Evolutionary conservation across 108 stramenopile genomes (phyloP).

Genomic region (Cylindrotheca fusiformis): DNA sequence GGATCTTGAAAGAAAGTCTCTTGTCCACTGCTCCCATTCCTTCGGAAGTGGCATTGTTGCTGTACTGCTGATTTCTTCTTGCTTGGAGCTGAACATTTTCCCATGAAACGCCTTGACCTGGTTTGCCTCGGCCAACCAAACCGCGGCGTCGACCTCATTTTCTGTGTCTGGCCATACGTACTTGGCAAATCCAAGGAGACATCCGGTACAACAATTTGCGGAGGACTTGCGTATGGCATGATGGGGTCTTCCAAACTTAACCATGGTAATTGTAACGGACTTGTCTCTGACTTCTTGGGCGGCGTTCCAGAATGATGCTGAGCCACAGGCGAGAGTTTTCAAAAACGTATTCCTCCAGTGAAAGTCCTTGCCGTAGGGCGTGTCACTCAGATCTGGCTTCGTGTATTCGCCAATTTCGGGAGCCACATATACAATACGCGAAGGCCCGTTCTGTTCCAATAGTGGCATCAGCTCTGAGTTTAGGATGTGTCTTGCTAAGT

Average conservation of each 20-base stretch:
- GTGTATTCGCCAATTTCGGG: not conserved
- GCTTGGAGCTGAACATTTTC: slow-evolving; percentile 1
- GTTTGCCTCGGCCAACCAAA: slow-evolving; percentile 6
- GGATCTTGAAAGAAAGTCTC: slow-evolving; percentile 9
- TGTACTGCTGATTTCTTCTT: not conserved
- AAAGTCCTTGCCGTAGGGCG: slow-evolving; percentile 17
- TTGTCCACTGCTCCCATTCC: slow-evolving; percentile 22
- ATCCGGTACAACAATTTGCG: slow-evolving; percentile 5
- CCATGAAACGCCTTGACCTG: slow-evolving; percentile 4
- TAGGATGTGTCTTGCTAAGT: slow-evolving; percentile 9
- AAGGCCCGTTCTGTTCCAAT: slow-evolving; percentile 5
- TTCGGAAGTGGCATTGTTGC: not conserved
- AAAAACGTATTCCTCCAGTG: not conserved
- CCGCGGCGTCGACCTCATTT: slow-evolving; percentile 3
- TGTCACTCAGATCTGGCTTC: slow-evolving; percentile 3
- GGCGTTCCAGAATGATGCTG: slow-evolving; percentile 1
- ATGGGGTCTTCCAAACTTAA: slow-evolving; percentile 1
- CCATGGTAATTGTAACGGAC: slow-evolving; percentile 1
- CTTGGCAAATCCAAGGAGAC: slow-evolving; percentile 13
- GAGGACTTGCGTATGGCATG: slow-evolving; percentile 1
- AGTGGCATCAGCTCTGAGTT: slow-evolving; percentile 2
- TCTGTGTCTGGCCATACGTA: not conserved
- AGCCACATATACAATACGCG: slow-evolving; percentile 8
- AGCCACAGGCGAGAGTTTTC: slow-evolving; percentile 4
- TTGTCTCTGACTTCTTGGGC: not conserved